Evolutionary conservation across 371 early-diverging fungal species (phyloP).

Genomic region (Mortierella sp.): DNA sequence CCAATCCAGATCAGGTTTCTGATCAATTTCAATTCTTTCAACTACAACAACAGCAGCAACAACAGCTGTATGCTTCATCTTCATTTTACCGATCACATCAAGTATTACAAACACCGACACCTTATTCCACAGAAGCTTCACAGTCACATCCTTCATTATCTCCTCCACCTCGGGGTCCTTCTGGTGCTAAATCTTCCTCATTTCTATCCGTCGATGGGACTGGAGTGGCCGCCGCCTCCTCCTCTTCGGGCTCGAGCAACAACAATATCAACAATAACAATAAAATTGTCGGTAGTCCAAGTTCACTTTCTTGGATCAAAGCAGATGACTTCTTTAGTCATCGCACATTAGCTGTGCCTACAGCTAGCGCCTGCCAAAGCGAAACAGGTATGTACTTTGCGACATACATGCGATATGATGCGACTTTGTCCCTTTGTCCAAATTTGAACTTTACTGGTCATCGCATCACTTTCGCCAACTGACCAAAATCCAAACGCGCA

Average conservation of each 20-base stretch:
- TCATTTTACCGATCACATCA: slow-evolving; percentile 5
- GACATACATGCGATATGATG: neutral
- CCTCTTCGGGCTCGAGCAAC: neutral
- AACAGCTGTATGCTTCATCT: neutral
- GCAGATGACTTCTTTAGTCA: slow-evolving; percentile 8
- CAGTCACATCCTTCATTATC: slow-evolving; percentile 10
- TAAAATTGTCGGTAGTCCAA: neutral
- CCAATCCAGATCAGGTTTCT: neutral
- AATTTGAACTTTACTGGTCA: neutral
- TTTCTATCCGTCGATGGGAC: neutral
- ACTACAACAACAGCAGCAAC: slow-evolving; percentile 12
- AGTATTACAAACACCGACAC: neutral
- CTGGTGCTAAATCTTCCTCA: neutral
- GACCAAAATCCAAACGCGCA: slow-evolving; percentile 10
- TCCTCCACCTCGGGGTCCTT: neutral
- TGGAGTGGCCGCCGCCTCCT: neutral
- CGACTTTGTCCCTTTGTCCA: neutral
- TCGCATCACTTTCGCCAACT: neutral
- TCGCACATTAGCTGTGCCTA: slow-evolving; percentile 11
- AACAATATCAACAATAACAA: neutral
- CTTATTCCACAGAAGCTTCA: slow-evolving; percentile 6
- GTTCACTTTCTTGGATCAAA: slow-evolving; percentile 6
- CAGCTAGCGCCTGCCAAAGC: neutral
- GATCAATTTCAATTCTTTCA: slow-evolving; percentile 10
- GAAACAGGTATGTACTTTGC: slow-evolving; percentile 13